phyloP scores from a whole-genome alignment of 192 early-diverging fungal species.

The Chytriomyces confervae region DNA sequence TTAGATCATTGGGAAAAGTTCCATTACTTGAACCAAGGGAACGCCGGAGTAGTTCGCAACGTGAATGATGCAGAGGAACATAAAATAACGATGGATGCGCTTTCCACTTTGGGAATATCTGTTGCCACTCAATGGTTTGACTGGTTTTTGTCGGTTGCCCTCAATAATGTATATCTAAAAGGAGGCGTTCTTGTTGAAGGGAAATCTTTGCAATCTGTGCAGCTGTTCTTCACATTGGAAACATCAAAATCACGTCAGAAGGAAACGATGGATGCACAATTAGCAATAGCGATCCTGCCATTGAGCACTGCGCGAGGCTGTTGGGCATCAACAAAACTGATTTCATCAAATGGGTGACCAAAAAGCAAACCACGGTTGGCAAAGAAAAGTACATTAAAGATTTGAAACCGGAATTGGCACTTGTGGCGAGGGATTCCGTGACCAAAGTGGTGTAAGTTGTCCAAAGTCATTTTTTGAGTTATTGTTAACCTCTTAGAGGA shows the following conservation, averaged over 20 bases:
- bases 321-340: constrained; percentile 14
- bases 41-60: constrained; percentile 65
- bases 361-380: constrained; percentile 73
- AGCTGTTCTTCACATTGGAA: constrained; percentile 34
- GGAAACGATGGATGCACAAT: constrained; percentile 14
- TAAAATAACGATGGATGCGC: constrained; percentile 73
- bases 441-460: constrained; percentile 88
- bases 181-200: not conserved
- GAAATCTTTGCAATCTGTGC: constrained; percentile 34
- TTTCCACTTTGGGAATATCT: constrained; percentile 79
- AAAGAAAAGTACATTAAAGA: constrained; percentile 67
- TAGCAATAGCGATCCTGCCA: constrained; percentile 20
- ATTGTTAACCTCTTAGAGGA: too few species aligned
- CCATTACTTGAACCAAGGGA: constrained; percentile 82
- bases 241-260: constrained; percentile 48
- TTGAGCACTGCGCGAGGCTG: constrained; percentile 15
- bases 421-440: constrained; percentile 80
- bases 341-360: constrained; percentile 79
- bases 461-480: not conserved
- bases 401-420: constrained; percentile 66
- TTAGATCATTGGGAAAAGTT: constrained; percentile 69
- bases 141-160: not conserved
- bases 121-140: constrained; percentile 74
- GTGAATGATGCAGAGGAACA: constrained; percentile 89
- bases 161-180: constrained; percentile 44